Conservation (phyloP, 2,329 filamentous ascomycete genomes). For the Sclerotinia glacialis region DNA sequence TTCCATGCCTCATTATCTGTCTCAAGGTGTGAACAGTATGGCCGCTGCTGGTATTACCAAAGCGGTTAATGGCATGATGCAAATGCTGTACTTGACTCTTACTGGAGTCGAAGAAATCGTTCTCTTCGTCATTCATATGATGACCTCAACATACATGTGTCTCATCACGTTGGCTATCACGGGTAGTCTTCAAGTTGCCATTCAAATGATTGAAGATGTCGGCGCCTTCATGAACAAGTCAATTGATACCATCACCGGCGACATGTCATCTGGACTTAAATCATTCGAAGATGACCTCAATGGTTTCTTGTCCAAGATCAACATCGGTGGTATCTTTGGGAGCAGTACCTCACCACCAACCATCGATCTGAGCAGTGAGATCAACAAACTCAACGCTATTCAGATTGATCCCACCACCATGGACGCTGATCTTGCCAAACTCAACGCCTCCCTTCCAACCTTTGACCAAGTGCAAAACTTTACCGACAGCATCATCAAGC, state of each 20-base stretch:
- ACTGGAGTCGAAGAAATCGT: conserved; percentile 84
- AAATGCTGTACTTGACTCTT: conserved; percentile 73
- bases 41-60: conserved; percentile 77
- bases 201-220: conserved; percentile 60
- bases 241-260: conserved; percentile 45
- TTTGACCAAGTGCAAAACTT: conserved; percentile 83
- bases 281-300: conserved; percentile 57
- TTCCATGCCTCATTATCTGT: conserved; percentile 96
- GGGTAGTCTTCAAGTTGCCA: conserved; percentile 70
- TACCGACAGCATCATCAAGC: conserved; percentile 68
- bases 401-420: conserved; percentile 65
- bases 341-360: conserved; percentile 43
- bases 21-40: conserved; percentile 81
- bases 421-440: conserved; percentile 63
- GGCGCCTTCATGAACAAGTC: conserved; percentile 58
- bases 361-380: conserved; percentile 63
- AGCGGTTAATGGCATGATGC: conserved; percentile 75
- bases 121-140: conserved; percentile 87
- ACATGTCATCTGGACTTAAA: conserved; percentile 49
- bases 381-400: conserved; percentile 67
- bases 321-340: conserved; percentile 47
- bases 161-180: conserved; percentile 80
- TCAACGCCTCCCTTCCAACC: conserved; percentile 77
- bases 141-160: conserved; percentile 87
- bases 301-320: conserved; percentile 54